phyloP scores from a whole-genome alignment of 2,329 filamentous ascomycete genomes.

The Aspergillus sp. region DNA sequence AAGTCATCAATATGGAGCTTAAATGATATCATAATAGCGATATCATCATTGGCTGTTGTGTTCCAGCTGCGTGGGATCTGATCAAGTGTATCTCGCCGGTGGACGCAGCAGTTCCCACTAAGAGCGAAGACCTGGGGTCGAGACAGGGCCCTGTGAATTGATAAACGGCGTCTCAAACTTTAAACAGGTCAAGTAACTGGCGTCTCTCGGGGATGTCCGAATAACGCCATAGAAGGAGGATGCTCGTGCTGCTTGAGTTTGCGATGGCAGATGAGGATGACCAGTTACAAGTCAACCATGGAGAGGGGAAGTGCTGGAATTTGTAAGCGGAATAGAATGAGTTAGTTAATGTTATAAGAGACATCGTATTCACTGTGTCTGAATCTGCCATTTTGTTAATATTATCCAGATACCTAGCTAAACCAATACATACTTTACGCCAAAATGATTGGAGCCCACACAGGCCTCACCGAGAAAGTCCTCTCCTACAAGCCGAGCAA shows the following conservation, averaged over 20 bases:
- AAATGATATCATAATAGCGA: not conserved
- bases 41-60: not conserved
- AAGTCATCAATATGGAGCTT: not conserved
- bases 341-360: not conserved
- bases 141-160: not conserved
- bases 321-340: not conserved
- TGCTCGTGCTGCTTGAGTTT: not conserved
- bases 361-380: not conserved
- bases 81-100: not conserved
- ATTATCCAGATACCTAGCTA: not conserved
- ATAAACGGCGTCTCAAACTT: not conserved
- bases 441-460: not conserved
- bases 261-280: not conserved
- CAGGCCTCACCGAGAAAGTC: not conserved
- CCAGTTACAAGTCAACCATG: not conserved
- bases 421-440: not conserved
- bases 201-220: not conserved
- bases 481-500: conserved; percentile 1
- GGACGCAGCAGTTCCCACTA: no score
- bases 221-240: not conserved
- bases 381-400: not conserved
- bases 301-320: not conserved
- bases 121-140: no score
- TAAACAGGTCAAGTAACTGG: not conserved
- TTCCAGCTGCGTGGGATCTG: not conserved